A percentile compares a stretch with the other conserved stretches of the same genome.
phyloP scores from a whole-genome alignment of 176 grass and related monocot genomes.

The Aegilops sharonensis region DNA sequence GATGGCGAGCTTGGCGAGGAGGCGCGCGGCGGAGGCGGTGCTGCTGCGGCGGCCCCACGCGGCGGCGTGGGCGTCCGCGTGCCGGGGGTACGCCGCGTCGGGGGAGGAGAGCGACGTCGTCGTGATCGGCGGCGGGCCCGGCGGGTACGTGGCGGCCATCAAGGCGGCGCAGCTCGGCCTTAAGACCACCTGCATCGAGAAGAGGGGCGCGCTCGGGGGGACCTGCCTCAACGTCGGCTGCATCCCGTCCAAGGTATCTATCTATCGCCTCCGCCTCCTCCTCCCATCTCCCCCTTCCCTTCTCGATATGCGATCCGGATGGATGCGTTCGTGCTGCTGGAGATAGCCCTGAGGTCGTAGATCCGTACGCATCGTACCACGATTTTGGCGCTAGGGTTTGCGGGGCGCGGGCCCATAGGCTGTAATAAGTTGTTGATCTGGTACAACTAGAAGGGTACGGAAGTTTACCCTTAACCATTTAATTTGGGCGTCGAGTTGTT shows the following conservation, averaged over 20 bases:
- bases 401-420: background rate
- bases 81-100: slow-evolving; percentile 49
- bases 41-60: slow-evolving; percentile 38
- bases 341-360: background rate
- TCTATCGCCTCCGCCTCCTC: too few relatives aligned
- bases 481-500: background rate
- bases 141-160: slow-evolving; percentile 89
- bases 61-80: slow-evolving; percentile 33
- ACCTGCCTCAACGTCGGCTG: slow-evolving; percentile 96
- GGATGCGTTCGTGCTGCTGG: background rate
- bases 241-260: slow-evolving; percentile 86
- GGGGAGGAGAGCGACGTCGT: slow-evolving; percentile 87
- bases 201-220: slow-evolving; percentile 73
- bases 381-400: slow-evolving; percentile 23
- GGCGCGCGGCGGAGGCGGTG: slow-evolving; percentile 44
- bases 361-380: background rate
- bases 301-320: background rate
- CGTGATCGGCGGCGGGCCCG: slow-evolving; percentile 83
- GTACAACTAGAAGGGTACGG: background rate
- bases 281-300: background rate
- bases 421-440: background rate
- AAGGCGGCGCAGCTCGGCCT: slow-evolving; percentile 87
- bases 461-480: background rate
- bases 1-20: slow-evolving; percentile 71
- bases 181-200: slow-evolving; percentile 95